Evolutionary conservation across 2,329 filamentous ascomycete genomes (phyloP), one percentile per base, ranked within the genome.

Genomic region (Dactylella cylindrospora): DNA sequence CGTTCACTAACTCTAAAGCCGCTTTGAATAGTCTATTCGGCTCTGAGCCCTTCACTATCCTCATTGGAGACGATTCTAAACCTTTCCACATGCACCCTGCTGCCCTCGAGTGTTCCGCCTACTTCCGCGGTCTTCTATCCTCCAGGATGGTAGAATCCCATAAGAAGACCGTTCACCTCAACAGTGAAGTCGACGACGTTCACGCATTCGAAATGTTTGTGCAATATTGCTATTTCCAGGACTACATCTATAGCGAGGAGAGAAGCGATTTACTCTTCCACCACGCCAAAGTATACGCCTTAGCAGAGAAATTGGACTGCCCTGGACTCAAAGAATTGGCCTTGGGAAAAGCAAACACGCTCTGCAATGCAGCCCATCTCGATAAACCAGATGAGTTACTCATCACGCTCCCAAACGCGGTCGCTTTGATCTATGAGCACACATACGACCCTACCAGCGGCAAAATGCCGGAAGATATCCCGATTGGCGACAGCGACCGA

Each of bases 151-250:
- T 33, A 12, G 54, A 60, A 23, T 9, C 19, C 3, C 46, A 19
- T 3, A 40, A 51, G 6, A 51, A 46, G 17, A 19, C 15, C 7
- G 54, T 51, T 0, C 8, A 33, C 8, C 20, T 60, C 5, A 26
- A 39, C 1, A 28, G n/a, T 5, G 45, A 50, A n/a, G 39, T 51
- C 1, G 54, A 60, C n/a, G 29, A 36, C 6, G 15, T 26, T 1
- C 39, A 45, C 6, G 46, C 54, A 19, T 51, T 60, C 17, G 25
- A 45, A 0, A 26, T 17, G 4, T 60, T 60, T 22, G 36, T 51
- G 9, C 54, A 60, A 29, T 51, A 51, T 12, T 60, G 54, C n/a
- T 60, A 60, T 23, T 38, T 60, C 8, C 31, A 17, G 3, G 40
- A 60, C 12, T 60, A 60, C 8, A 3, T 13, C 12, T 51, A 32